phyloP scores from a whole-genome alignment of 2,329 filamentous ascomycete species.

The Kalaharituber pfeilii region DNA sequence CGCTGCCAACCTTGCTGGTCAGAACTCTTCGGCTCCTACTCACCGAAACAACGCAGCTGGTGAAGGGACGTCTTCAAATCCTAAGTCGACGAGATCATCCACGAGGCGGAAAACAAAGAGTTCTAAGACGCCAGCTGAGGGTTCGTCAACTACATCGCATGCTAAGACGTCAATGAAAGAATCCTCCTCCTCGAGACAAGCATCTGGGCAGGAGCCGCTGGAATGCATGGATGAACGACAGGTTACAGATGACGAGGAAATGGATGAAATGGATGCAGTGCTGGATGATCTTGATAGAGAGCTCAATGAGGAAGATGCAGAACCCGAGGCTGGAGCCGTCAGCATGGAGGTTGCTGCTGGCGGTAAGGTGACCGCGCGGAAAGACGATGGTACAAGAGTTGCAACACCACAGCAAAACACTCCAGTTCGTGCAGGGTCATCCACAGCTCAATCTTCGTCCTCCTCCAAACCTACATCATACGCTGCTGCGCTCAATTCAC shows the following conservation, averaged over 20 bases:
- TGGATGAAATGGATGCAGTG: constrained; percentile 63
- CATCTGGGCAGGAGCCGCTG: constrained; percentile 42
- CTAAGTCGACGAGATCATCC: constrained; percentile 9
- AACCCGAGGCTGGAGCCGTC: constrained; percentile 60
- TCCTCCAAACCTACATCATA: constrained; percentile 59
- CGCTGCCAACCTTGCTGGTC: constrained; percentile 38
- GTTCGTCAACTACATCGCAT: constrained; percentile 5
- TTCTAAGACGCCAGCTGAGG: constrained; percentile 13
- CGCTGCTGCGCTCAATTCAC: constrained; percentile 63
- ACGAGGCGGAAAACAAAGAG: constrained; percentile 9
- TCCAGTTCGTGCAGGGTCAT: constrained; percentile 35
- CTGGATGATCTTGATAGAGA: constrained; percentile 83
- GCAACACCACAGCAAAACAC: constrained; percentile 42
- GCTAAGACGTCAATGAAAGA: constrained; percentile 18
- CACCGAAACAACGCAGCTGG: constrained; percentile 26
- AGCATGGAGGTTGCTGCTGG: constrained; percentile 77
- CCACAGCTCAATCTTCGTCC: constrained; percentile 31
- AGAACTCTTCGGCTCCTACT: constrained; percentile 19
- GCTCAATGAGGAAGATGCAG: constrained; percentile 50
- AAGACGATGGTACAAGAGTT: constrained; percentile 78
- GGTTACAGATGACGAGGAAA: constrained; percentile 52
- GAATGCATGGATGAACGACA: constrained; percentile 90
- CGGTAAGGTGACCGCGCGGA: constrained; percentile 75
- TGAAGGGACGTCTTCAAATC: constrained; percentile 16
- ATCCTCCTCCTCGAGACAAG: constrained; percentile 7